phyloP scores from a whole-genome alignment of 352 stramenopile species.

The Globisporangium nagaii region DNA sequence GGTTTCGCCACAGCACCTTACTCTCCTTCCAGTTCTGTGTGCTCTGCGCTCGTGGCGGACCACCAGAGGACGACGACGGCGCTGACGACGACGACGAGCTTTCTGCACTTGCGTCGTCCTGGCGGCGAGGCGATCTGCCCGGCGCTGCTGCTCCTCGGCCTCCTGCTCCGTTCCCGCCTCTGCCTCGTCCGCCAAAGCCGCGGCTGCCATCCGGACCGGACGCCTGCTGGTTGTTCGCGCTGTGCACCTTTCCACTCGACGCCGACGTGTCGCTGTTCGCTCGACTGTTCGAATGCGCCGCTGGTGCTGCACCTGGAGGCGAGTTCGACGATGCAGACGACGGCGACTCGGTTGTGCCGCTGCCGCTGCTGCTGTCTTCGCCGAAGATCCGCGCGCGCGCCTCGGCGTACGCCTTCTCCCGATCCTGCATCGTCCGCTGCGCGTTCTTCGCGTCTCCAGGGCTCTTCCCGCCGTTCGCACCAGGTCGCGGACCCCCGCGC shows the following conservation, averaged over 20 bases:
- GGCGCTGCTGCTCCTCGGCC: background rate
- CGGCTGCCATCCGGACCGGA: slow-evolving; percentile 48
- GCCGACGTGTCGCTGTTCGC: background rate
- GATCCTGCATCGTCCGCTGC: slow-evolving; percentile 83
- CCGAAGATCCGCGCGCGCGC: slow-evolving; percentile 93
- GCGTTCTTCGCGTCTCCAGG: slow-evolving; percentile 37
- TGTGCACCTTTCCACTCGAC: slow-evolving; percentile 6
- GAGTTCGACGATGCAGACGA: slow-evolving; percentile 17
- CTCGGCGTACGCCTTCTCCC: slow-evolving; percentile 92
- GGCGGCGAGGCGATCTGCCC: background rate
- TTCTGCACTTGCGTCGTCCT: background rate
- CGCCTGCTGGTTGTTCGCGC: slow-evolving; percentile 34
- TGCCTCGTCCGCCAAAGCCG: slow-evolving; percentile 23
- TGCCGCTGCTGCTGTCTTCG: slow-evolving; percentile 28
- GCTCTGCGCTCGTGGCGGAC: slow-evolving; percentile 2
- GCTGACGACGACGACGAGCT: background rate
- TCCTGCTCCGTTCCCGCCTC: background rate
- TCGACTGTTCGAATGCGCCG: background rate
- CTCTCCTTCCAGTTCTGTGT: slow-evolving; percentile 81
- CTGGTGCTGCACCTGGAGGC: background rate
- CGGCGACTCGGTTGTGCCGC: slow-evolving; percentile 16
- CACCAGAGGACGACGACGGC: background rate
- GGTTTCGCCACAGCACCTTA: slow-evolving; percentile 93
- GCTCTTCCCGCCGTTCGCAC: slow-evolving; percentile 23
- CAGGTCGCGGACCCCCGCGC: slow-evolving; percentile 23